These are phyloP conservation scores for Fonsecaea multimorphosa DNA, from an alignment of 2,329 filamentous ascomycete genomes.

Conservation along the genomic window DNA sequence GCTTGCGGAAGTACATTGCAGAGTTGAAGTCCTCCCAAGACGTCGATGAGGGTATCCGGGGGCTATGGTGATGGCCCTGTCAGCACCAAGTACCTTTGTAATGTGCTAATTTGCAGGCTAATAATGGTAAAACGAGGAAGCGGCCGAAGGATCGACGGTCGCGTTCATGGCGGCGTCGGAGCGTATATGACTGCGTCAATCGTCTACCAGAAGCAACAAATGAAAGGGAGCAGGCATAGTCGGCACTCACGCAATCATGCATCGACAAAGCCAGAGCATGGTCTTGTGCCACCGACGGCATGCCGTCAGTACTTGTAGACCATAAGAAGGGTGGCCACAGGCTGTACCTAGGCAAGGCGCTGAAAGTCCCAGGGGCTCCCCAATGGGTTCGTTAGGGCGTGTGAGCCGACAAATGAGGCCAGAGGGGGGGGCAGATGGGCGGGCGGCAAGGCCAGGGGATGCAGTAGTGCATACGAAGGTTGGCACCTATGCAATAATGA, in stretches of 20 bases:
- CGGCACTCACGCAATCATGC: constrained; percentile 4
- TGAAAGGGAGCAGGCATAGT: neutral
- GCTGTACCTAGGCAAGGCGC: constrained; percentile 9
- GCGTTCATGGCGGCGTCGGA: constrained; percentile 14
- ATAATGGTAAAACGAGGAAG: constrained; percentile 11
- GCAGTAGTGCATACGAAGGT: constrained; percentile 15
- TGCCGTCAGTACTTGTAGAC: neutral
- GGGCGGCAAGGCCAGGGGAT: constrained; percentile 9
- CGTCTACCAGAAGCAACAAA: neutral
- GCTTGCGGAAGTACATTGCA: constrained; percentile 18
- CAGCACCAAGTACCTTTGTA: constrained; percentile 16
- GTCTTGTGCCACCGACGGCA: neutral
- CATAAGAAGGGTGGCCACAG: neutral
- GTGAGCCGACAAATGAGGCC: constrained; percentile 8
- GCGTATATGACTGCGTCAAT: constrained; percentile 7
- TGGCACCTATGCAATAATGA: constrained; percentile 11
- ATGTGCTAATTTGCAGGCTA: constrained; percentile 6
- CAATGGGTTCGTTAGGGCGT: constrained; percentile 2
- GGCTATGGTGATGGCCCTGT: constrained; percentile 4
- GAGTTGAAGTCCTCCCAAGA: neutral
- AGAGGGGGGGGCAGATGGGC: constrained; percentile 7
- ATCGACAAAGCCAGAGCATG: neutral
- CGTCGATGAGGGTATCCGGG: neutral
- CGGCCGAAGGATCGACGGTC: constrained; percentile 29
- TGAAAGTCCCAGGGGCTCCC: constrained; percentile 4